Conservation (phyloP, 139 green algal genomes). For the Picochlorum sp. region DNA sequence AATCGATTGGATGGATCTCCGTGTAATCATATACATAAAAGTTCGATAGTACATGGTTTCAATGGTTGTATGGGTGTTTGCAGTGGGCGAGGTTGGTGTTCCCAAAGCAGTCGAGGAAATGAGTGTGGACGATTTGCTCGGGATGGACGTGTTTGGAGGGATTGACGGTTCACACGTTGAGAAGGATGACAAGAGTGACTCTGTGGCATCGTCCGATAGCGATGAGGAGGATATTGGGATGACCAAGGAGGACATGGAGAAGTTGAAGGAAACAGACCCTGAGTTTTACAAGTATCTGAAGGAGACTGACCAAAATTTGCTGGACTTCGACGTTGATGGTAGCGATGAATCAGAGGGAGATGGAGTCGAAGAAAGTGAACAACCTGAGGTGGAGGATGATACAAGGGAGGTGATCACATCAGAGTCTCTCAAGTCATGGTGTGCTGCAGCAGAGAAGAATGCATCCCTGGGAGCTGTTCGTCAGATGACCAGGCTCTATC, state of each 20-base stretch:
- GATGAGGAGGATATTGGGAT: conserved; percentile 39
- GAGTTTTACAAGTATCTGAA: conserved; percentile 87
- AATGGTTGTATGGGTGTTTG: not conserved
- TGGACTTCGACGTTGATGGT: conserved; percentile 68
- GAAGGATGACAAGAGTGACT: conserved; percentile 1
- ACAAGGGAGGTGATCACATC: not conserved
- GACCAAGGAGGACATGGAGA: conserved; percentile 74
- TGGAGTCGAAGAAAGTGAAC: conserved; percentile 12
- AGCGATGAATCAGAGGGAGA: conserved; percentile 34
- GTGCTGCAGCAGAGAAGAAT: conserved; percentile 30
- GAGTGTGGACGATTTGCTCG: conserved; percentile 28
- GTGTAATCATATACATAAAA: not conserved
- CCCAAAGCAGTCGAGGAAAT: conserved; percentile 18
- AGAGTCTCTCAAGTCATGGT: conserved; percentile 54
- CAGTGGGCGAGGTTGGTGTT: not conserved
- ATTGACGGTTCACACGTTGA: conserved; percentile 8
- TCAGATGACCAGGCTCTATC: conserved; percentile 55
- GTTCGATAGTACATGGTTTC: too few relatives aligned
- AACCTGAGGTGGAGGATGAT: conserved; percentile 2
- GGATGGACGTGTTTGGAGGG: not conserved
- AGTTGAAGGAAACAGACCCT: conserved; percentile 73
- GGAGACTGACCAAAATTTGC: conserved; percentile 75
- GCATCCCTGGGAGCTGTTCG: conserved; percentile 49
- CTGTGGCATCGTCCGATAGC: not conserved
- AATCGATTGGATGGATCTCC: not conserved